These are phyloP conservation scores for Globisporangium okanoganense DNA, from an alignment of 352 stramenopile genomes.

Conservation along the genomic window DNA sequence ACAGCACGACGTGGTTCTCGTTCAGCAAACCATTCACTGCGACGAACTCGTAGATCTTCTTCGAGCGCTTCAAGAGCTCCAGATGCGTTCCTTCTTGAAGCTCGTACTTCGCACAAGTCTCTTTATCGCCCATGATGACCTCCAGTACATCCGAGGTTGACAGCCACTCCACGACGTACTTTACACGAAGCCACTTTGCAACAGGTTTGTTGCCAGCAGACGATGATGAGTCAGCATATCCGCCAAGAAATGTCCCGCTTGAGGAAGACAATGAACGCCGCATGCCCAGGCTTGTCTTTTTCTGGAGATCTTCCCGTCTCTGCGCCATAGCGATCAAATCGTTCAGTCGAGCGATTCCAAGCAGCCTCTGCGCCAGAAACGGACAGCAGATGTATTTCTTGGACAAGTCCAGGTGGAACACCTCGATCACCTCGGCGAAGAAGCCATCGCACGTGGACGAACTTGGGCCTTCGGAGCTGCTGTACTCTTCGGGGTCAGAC, in stretches of 20 bases:
- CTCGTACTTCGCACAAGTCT: slow-evolving; percentile 59
- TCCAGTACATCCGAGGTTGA: slow-evolving; percentile 72
- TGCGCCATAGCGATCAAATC: slow-evolving; percentile 80
- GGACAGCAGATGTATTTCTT: slow-evolving; percentile 87
- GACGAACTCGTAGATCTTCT: slow-evolving; percentile 66
- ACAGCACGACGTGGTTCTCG: slow-evolving; percentile 60
- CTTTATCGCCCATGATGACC: slow-evolving; percentile 72
- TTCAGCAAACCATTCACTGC: slow-evolving; percentile 50
- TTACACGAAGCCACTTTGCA: slow-evolving; percentile 69
- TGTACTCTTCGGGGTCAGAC: slow-evolving; percentile 18
- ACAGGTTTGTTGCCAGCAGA: slow-evolving; percentile 22
- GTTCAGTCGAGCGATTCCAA: slow-evolving; percentile 67
- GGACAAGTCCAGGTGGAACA: slow-evolving; percentile 81
- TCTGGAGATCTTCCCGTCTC: slow-evolving; percentile 55
- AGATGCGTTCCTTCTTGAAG: slow-evolving; percentile 77
- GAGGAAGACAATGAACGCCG: slow-evolving; percentile 30
- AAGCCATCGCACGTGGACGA: slow-evolving; percentile 26
- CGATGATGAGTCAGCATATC: slow-evolving; percentile 12
- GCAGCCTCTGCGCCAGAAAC: slow-evolving; percentile 68
- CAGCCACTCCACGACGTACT: slow-evolving; percentile 81
- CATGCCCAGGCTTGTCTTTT: slow-evolving; percentile 56
- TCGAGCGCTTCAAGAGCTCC: slow-evolving; percentile 78
- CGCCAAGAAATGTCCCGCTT: slow-evolving; percentile 13
- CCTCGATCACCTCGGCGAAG: slow-evolving; percentile 75
- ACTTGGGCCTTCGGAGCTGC: slow-evolving; percentile 7